These are phyloP conservation scores for Rhododendron griersonianum DNA, from an alignment of 148 eudicot species.

Conservation along the genomic window DNA sequence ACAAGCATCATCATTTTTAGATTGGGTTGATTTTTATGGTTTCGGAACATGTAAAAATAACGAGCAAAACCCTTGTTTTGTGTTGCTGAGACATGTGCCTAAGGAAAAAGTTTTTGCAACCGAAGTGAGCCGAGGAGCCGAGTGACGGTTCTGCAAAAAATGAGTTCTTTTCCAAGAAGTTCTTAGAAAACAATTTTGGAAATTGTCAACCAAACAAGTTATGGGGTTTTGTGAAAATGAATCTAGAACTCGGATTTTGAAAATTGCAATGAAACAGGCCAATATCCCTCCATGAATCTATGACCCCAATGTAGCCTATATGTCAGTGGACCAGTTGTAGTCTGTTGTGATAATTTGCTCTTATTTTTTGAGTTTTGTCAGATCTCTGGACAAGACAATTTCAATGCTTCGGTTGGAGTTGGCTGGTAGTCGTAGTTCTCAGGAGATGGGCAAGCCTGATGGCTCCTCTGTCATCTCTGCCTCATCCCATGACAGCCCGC, in stretches of 20 bases:
- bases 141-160: not conserved
- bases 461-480: constrained; percentile 18
- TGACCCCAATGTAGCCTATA: not conserved
- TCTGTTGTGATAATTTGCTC: not conserved
- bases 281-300: not conserved
- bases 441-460: constrained; percentile 35
- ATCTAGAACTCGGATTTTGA: not conserved
- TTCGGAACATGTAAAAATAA: not conserved
- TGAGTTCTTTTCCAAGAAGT: not conserved
- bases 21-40: not conserved
- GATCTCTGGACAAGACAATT: constrained; percentile 80
- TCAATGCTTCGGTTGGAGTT: constrained; percentile 80
- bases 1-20: not conserved
- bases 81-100: too few species aligned
- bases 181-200: not conserved
- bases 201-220: not conserved
- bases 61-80: too few species aligned
- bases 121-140: too few species aligned
- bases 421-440: constrained; percentile 56
- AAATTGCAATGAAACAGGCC: not conserved
- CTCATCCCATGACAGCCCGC: constrained; percentile 29
- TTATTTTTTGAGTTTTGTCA: constrained; percentile 29
- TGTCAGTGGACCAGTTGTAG: not conserved
- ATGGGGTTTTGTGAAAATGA: not conserved
- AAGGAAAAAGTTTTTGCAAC: too few species aligned